Base-by-base conservation (phyloP, 345 rosid species). In the Luvunga scandens region DNA sequence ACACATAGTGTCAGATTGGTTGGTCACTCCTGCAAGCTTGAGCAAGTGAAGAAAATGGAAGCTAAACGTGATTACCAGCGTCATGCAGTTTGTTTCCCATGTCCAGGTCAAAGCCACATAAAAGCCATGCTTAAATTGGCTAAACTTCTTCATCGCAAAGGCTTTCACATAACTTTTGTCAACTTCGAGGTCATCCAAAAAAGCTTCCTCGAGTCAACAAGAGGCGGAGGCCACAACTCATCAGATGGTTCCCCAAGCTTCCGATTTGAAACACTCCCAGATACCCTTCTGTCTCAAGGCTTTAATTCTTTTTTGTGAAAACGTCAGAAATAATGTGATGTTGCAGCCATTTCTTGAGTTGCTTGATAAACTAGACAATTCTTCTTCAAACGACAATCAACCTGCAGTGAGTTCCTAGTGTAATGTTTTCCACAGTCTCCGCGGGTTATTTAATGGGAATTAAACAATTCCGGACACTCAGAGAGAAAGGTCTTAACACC, bases 91-190 rank as follows among this genome's bases (percentile, higher is more conserved):
- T 39, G 71, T 25, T 18, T 33, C 2, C 57, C 56, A 27, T 34
- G 7, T 57, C 34, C 73, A 13, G 36, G 25, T 16, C 73, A 61
- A 27, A 24, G 55, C 31, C 28, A 39, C 55, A 57, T 18, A 42
- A 9, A 70, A 16, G 8, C 73, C 21, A 39, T 70, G 59, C 73
- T 70, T 14, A 24, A 25, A 48, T 27, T 70, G 30, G 73, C 73
- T 42, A 48, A 70, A 39, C 60, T 70, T 48, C 73, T 69, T 42
- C 73, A 70, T 31, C n/a, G 0, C 31, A 70, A 42, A 70, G 73
- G 73, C 34, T 48, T 70, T 70, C 57, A 27, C 33, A 45, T 70
- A 42, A 48, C 59, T 2, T 34, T n/a, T 39, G 72, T 68, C 30
- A 68, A 39, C 55, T 34, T 42, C 2, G 72, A 39, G 56, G 7